Evolutionary conservation across 2,329 filamentous ascomycete genomes (phyloP), one percentile per base, ranked within the genome.

Genomic region (Ascochyta clinopodiicola): DNA sequence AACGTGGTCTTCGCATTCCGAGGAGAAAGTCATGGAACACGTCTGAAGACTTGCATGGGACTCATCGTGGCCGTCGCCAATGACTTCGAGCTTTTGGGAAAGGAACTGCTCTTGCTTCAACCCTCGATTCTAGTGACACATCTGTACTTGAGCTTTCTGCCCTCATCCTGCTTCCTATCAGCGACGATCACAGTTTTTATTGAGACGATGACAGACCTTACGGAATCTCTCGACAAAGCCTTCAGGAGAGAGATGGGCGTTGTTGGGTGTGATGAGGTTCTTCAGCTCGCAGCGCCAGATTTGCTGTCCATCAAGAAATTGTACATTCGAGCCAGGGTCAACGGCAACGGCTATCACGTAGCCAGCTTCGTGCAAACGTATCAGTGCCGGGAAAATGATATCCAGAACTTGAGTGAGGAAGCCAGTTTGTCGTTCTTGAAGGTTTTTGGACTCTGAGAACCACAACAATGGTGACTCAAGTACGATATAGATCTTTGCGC

Each of bases 231-330:
- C 36, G 13, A 52, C 31, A 22, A 57, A 57, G 0, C 55, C 49
- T 1, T 57, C 39, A 10, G 29, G 17, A 4, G 55, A 52, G 13
- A 53, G 53, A 21, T 49, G 40, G 17, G 49, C 49, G 17, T 57
- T 57, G n/a, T 19, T 29, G 5, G 55, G 55, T 3, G 55, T 57
- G 19, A 57, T 52, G 21, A 49, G n/a, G 19, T 57, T 52, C 17
- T 48, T 47, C 22, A 57, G 29, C 22, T 57, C 54, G 17, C 52
- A 57, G 12, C 36, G 55, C 48, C 48, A 57, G 15, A 52, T 53
- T 12, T 57, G 55, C 17, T 44, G 48, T 10, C 55, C 55, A n/a
- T 52, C 48, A 10, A 32, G 40, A n/a, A 51, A 51, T 6, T 21
- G 34, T 15, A 57, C 44, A 17, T 34, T 53, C 12, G 55, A 57